These are phyloP conservation scores for Sungouiozyma ichnusensis DNA, from an alignment of 805 yeast genomes.

Conservation along the genomic window DNA sequence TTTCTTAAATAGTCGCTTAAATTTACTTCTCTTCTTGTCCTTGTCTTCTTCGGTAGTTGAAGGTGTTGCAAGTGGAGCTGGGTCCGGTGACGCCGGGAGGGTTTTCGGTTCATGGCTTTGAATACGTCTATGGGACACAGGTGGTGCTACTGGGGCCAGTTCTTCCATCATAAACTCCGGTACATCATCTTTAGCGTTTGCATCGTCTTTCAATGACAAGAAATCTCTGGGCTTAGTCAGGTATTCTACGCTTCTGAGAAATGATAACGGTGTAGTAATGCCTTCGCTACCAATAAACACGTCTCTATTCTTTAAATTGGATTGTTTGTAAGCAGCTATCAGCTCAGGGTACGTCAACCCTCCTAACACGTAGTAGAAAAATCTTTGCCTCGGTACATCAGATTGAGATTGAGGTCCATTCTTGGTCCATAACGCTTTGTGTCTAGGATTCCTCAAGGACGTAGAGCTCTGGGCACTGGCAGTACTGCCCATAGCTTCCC, in stretches of 20 bases:
- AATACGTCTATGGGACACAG: conserved; percentile 19
- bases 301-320: conserved; percentile 53
- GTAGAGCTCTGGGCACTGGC: conserved; percentile 30
- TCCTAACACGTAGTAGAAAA: conserved; percentile 78
- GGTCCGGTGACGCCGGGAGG: background rate
- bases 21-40: conserved; percentile 37
- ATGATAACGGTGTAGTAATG: conserved; percentile 43
- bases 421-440: conserved; percentile 70
- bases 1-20: conserved; percentile 37
- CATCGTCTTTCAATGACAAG: conserved; percentile 35
- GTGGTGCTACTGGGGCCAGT: conserved; percentile 14
- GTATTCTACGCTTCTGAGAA: conserved; percentile 31
- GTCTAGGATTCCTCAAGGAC: conserved; percentile 59
- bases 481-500: conserved; percentile 23
- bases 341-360: conserved; percentile 81
- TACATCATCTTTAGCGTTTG: conserved; percentile 26
- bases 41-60: conserved; percentile 18
- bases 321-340: conserved; percentile 62
- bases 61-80: conserved; percentile 2
- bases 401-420: conserved; percentile 20
- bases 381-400: conserved; percentile 46
- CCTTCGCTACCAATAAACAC: conserved; percentile 76
- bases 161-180: conserved; percentile 36
- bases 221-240: conserved; percentile 30
- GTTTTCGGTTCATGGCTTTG: background rate